Conservation (phyloP, 1,139 yeast genomes). For the Saccharomyces hybrid region DNA sequence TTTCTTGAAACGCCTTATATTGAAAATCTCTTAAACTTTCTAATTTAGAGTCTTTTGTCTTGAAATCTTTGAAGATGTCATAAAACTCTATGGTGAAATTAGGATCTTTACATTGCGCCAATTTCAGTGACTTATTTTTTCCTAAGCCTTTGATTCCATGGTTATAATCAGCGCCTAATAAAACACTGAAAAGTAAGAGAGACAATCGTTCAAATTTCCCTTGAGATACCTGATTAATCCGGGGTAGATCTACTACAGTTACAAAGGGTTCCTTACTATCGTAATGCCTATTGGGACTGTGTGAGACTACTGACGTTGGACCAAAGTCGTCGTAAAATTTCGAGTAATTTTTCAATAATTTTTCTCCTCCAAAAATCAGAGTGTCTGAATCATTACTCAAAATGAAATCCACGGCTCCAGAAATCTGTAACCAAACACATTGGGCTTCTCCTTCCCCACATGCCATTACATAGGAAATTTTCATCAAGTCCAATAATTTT, state of each 20-base stretch:
- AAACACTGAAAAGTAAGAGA: slow-evolving; percentile 44
- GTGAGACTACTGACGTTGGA: slow-evolving; percentile 21
- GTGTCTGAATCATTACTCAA: slow-evolving; percentile 70
- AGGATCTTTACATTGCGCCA: slow-evolving; percentile 31
- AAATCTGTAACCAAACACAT: slow-evolving; percentile 55
- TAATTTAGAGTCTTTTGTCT: slow-evolving; percentile 1
- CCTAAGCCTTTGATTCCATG: slow-evolving; percentile 50
- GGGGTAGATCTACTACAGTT: slow-evolving; percentile 28
- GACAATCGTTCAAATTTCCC: slow-evolving; percentile 33
- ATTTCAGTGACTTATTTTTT: slow-evolving; percentile 36
- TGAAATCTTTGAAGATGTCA: slow-evolving; percentile 22
- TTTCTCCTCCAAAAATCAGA: slow-evolving; percentile 63
- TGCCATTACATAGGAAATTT: slow-evolving; percentile 43
- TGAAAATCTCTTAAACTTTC: slow-evolving; percentile 1
- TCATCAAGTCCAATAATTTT: slow-evolving; percentile 34
- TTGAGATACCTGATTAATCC: slow-evolving; percentile 21
- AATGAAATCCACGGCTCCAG: slow-evolving; percentile 62
- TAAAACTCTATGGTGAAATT: slow-evolving; percentile 26
- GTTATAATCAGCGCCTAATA: slow-evolving; percentile 59
- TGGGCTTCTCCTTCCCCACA: slow-evolving; percentile 87
- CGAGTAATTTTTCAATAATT: slow-evolving; percentile 50
- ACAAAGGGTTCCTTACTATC: slow-evolving; percentile 26
- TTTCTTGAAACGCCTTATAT: slow-evolving; percentile 27
- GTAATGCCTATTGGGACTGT: slow-evolving; percentile 5
- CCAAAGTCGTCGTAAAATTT: slow-evolving; percentile 40